Base-by-base conservation (phyloP, 495 filamentous ascomycete species). In the Neurospora cerealis region DNA sequence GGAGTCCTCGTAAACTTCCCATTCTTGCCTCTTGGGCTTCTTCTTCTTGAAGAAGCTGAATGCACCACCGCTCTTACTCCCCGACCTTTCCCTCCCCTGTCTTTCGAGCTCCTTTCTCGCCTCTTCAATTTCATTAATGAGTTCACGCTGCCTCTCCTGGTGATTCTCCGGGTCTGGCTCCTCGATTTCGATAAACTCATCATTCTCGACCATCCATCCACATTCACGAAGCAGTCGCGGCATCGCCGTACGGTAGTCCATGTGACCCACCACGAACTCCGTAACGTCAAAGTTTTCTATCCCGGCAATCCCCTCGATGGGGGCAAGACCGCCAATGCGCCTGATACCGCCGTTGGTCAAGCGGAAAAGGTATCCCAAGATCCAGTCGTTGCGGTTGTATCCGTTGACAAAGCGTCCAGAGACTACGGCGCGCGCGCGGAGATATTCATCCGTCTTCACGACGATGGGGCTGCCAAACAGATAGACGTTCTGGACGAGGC, bases 131-230 rank as follows among this genome's bases (percentile, higher is more conserved):
- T 99, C 96, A 75, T 90, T 93, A 79, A 99, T 97, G 69, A 99
- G 86, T 80, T 99, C 95, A 42, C 92, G 87, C 82, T 99, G 96
- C 37, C 94, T 87, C 80, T 94, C 89, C 70, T 88, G 85, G 79
- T 98, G 94, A 74, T 96, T 93, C 5, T 98, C 96, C 4, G 96
- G 96, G 78, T 99, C 96, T 2, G 96, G 94, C 75, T 99, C 96
- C 77, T 98, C 95, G 70, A 99, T 98, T 81, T 99, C 96, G 2
- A 91, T 89, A 79, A 99, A 99, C 79, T 98, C 96, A 72, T 97
- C 95, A 73, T 91, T 93, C 75, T 96, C 88, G 3, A 98, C 92
- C 69, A 92, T 82, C 93, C 94, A 99, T 38, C 95, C 95, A 70
- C 83, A 86, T 76, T 93, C 89, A 48, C 92, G 89, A 19, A 99